Evolutionary conservation across 1,284 basidiomycete species (phyloP), one percentile per base, ranked within the genome.

Genomic region (Serendipita sp.): DNA sequence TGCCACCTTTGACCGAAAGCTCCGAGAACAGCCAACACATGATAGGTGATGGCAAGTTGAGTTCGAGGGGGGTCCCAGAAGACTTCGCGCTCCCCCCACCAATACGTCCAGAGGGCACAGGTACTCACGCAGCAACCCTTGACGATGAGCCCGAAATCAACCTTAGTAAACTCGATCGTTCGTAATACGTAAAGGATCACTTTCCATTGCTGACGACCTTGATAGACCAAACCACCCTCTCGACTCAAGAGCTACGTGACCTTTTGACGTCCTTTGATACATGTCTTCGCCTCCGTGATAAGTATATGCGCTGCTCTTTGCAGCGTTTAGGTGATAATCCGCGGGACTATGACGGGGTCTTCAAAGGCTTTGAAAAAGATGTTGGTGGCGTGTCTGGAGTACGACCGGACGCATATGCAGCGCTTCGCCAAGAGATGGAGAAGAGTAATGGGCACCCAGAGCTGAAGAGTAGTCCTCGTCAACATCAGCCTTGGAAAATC

Each of bases 321-420:
- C 93, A 97, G 72, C 81, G 88, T 62, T 80, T 94, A 1, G 92
- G 93, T 2, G 94, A 97, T 74, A 89, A 96, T 72, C 93, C 93
- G 0, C 81, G 82, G 66, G 91, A 96, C 72, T 82, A 92, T 71
- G 94, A 96, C 68, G 88, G 83, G 0, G 68, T 75, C 13, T 91
- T 92, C 70, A 74, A 75, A 15, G 84, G 85, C 12, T 75, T 88
- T 64, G 73, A 76, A 30, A 77, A 83, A 49, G 77, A 79, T 10
- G 71, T 77, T 60, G 82, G 82, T 2, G 86, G 83, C 64, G 86
- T 90, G 0, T 78, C 78, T 32, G 83, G 87, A 15, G 76, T 87
- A 13, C 80, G 80, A 38, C 82, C 87, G 1, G 82, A 88, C 68
- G 77, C 76, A 8, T 58, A 58, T 35, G 53, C 13, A 76, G 82